Conservation (phyloP, 2,329 filamentous ascomycete species). For the Scortechinia acanthostroma region DNA sequence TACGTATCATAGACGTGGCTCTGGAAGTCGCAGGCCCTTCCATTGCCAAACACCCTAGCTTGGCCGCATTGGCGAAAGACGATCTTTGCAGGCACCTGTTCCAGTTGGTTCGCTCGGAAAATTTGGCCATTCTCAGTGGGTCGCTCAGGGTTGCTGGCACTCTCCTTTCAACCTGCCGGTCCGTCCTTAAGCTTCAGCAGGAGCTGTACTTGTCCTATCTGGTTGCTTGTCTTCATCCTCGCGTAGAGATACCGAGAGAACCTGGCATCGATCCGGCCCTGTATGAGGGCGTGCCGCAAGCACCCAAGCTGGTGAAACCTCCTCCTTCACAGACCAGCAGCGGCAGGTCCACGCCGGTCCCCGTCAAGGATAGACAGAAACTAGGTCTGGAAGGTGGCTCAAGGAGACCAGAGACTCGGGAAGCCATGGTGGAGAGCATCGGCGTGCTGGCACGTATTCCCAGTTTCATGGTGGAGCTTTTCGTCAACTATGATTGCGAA, state of each 20-base stretch:
- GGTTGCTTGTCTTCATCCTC: slow-evolving; percentile 60
- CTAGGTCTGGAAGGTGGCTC: slow-evolving; percentile 86
- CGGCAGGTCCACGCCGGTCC: slow-evolving; percentile 81
- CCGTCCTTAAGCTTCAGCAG: slow-evolving; percentile 61
- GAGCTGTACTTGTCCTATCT: slow-evolving; percentile 64
- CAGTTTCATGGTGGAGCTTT: slow-evolving; percentile 88
- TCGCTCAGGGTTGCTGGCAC: slow-evolving; percentile 88
- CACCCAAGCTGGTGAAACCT: slow-evolving; percentile 69
- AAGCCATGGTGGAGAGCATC: slow-evolving; percentile 97
- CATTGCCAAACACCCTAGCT: slow-evolving; percentile 82
- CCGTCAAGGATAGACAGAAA: slow-evolving; percentile 85
- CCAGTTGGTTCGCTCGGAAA: slow-evolving; percentile 91
- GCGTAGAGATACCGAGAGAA: slow-evolving; percentile 60
- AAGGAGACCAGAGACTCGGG: slow-evolving; percentile 86
- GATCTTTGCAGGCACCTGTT: slow-evolving; percentile 90
- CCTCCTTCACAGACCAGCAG: slow-evolving; percentile 67
- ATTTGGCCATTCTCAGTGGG: slow-evolving; percentile 88
- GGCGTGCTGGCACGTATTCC: slow-evolving; percentile 87
- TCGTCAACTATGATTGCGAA: slow-evolving; percentile 97
- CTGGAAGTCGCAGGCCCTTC: slow-evolving; percentile 92
- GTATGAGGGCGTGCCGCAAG: slow-evolving; percentile 61
- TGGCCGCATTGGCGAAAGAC: slow-evolving; percentile 84
- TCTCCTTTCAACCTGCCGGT: slow-evolving; percentile 79
- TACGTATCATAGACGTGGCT: slow-evolving; percentile 93
- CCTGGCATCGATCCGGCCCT: slow-evolving; percentile 56